A percentile compares a stretch with the other conserved stretches of the same genome.
phyloP scores from a whole-genome alignment of 164 flowering plant genomes.

The Piper longum region DNA sequence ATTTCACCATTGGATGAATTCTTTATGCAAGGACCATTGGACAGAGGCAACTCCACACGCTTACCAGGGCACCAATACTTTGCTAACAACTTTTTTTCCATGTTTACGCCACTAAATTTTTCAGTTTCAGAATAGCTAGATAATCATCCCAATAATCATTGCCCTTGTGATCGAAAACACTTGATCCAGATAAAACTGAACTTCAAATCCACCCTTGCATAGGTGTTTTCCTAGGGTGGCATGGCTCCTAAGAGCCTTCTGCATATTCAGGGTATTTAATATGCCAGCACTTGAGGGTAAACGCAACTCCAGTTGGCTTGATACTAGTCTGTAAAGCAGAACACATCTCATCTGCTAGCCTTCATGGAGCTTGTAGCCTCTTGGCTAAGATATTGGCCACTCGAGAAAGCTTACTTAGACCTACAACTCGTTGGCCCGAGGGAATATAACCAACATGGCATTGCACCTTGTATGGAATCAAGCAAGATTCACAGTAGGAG shows the following conservation, averaged over 20 bases:
- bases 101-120: slow-evolving; percentile 38
- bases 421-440: slow-evolving; percentile 67
- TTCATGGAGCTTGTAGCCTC: slow-evolving; percentile 81
- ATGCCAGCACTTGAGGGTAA: slow-evolving; percentile 70
- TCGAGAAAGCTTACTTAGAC: slow-evolving; percentile 85
- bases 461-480: slow-evolving; percentile 84
- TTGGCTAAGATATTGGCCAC: slow-evolving; percentile 82
- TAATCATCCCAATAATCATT: slow-evolving; percentile 67
- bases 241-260: slow-evolving; percentile 18
- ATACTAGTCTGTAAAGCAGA: slow-evolving; percentile 56
- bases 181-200: slow-evolving; percentile 52
- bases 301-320: slow-evolving; percentile 78
- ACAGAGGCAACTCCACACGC: slow-evolving; percentile 8
- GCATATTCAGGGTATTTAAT: slow-evolving; percentile 39
- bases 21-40: slow-evolving; percentile 16
- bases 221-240: slow-evolving; percentile 11
- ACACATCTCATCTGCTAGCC: slow-evolving; percentile 72
- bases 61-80: slow-evolving; percentile 66
- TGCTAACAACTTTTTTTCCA: slow-evolving; percentile 12
- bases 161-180: slow-evolving; percentile 49
- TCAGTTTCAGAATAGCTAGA: slow-evolving; percentile 46
- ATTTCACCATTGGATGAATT: slow-evolving; percentile 11
- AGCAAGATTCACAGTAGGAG: slow-evolving; percentile 86
- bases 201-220: slow-evolving; percentile 37
- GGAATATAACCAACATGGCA: slow-evolving; percentile 97